Evolutionary conservation across 2,329 filamentous ascomycete genomes (phyloP), one percentile per base, ranked within the genome.

Genomic region (Fusarium longipes): DNA sequence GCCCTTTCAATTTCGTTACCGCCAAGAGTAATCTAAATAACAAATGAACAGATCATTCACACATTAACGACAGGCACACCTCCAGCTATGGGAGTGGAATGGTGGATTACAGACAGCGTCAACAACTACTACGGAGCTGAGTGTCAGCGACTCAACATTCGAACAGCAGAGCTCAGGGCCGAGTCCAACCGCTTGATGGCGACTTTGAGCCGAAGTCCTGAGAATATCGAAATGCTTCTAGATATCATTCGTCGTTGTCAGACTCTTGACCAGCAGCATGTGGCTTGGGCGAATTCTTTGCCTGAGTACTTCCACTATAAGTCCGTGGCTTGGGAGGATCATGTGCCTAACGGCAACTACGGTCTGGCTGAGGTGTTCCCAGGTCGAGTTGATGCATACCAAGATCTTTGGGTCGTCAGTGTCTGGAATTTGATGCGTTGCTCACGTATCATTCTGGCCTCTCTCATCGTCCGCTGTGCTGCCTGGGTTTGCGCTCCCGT

Each of bases 401-500:
- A 78, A 22, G 86, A 89, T 74, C 78, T 88, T 42, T 88, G 83
- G 81, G 83, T 87, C 39, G 83, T 83, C n/a, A 84, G 81, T 59
- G 78, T 87, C 10, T 86, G 84, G 82, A 89, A 89, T 72, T 78
- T 86, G 76, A 78, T 82, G 60, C 80, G 87, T 17, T 81, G 84
- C 17, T 81, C 83, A 8, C 80, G 87, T 4, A 79, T 89, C 27
- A 82, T 86, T 51, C 78, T 89, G 24, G 82, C 83, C 5, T 83
- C 85, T 17, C 76, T 87, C 17, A 82, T 85, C 35, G 83, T 89
- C 14, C 84, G 87, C 8, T 88, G 86, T 69, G 82, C 84, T 8
- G 87, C 87, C 3, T 89, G 87, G 86, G 79, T 86, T 24, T 86
- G 85, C 73, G 80, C 82, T 10, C 87, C 87, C 0, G 82, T 86